These are phyloP conservation scores for Fusarium sp. DNA, from an alignment of 2,329 filamentous ascomycete species.

Conservation along the genomic window DNA sequence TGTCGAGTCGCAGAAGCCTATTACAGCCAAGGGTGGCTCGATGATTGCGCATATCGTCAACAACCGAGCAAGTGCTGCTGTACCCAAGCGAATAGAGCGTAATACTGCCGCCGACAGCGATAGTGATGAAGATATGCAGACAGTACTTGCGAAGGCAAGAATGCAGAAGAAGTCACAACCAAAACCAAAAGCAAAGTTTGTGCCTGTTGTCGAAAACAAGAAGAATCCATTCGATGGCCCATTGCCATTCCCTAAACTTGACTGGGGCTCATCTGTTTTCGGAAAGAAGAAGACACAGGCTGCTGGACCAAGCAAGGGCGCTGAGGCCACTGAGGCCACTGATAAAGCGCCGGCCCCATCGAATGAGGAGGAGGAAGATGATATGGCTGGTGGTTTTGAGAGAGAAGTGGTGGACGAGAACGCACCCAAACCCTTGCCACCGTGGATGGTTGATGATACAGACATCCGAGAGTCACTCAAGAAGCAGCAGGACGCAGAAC, in stretches of 20 bases:
- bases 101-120: constrained; percentile 64
- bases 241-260: constrained; percentile 89
- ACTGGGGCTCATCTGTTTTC: constrained; percentile 72
- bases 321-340: constrained; percentile 23
- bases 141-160: constrained; percentile 78
- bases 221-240: constrained; percentile 79
- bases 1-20: constrained; percentile 61
- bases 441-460: constrained; percentile 75
- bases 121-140: constrained; percentile 82
- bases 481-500: constrained; percentile 66
- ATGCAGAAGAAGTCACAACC: constrained; percentile 62
- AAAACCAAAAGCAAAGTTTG: constrained; percentile 55
- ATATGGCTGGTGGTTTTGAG: constrained; percentile 74
- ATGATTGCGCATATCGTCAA: constrained; percentile 81
- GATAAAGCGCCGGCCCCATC: constrained; percentile 18
- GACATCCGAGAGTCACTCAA: constrained; percentile 74
- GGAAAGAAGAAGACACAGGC: constrained; percentile 53
- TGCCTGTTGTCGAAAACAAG: constrained; percentile 60
- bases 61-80: constrained; percentile 72
- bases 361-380: constrained; percentile 55
- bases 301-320: constrained; percentile 14
- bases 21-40: constrained; percentile 62
- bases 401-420: constrained; percentile 57
- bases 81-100: constrained; percentile 55
- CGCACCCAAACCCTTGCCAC: constrained; percentile 72